phyloP scores from a whole-genome alignment of 2,329 filamentous ascomycete genomes.

The Aspergillus novofumigatus region DNA sequence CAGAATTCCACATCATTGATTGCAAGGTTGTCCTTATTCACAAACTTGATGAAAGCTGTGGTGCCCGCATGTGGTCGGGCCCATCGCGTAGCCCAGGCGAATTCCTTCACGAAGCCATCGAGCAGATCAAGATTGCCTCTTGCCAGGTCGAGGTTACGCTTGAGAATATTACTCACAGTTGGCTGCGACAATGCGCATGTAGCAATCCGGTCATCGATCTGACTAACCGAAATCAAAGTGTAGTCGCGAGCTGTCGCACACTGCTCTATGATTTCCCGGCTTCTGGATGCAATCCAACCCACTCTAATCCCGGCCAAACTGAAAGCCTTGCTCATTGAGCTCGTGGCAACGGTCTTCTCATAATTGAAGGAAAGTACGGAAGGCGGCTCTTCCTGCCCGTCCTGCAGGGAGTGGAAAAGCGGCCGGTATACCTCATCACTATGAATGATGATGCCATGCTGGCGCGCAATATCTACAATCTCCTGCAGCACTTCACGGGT shows the following conservation, averaged over 20 bases:
- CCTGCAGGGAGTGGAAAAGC: slow-evolving; percentile 62
- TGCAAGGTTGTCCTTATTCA: slow-evolving; percentile 48
- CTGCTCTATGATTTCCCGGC: slow-evolving; percentile 54
- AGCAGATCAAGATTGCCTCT: slow-evolving; percentile 60
- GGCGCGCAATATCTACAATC: slow-evolving; percentile 60
- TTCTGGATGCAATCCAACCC: slow-evolving; percentile 70
- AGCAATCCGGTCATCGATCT: slow-evolving; percentile 70
- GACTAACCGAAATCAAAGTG: slow-evolving; percentile 73
- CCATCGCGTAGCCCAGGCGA: slow-evolving; percentile 59
- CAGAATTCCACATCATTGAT: slow-evolving; percentile 69
- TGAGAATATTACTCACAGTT: slow-evolving; percentile 56
- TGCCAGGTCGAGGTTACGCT: slow-evolving; percentile 59
- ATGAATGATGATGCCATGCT: slow-evolving; percentile 61
- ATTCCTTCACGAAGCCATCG: slow-evolving; percentile 57
- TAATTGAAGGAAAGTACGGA: slow-evolving; percentile 68
- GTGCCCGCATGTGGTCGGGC: slow-evolving; percentile 69
- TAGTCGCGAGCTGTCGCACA: slow-evolving; percentile 66
- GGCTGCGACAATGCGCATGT: slow-evolving; percentile 61
- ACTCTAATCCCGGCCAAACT: slow-evolving; percentile 70
- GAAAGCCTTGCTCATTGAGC: slow-evolving; percentile 80
- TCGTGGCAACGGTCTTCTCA: slow-evolving; percentile 62
- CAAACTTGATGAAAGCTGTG: slow-evolving; percentile 69
- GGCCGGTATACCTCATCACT: slow-evolving; percentile 79
- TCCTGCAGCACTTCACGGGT: slow-evolving; percentile 54
- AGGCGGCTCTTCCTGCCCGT: slow-evolving; percentile 51